A percentile compares a stretch with the other conserved stretches of the same genome.
Evolutionary conservation across 2,329 filamentous ascomycete species (phyloP).

Genomic region (Scortechinia acanthostroma): DNA sequence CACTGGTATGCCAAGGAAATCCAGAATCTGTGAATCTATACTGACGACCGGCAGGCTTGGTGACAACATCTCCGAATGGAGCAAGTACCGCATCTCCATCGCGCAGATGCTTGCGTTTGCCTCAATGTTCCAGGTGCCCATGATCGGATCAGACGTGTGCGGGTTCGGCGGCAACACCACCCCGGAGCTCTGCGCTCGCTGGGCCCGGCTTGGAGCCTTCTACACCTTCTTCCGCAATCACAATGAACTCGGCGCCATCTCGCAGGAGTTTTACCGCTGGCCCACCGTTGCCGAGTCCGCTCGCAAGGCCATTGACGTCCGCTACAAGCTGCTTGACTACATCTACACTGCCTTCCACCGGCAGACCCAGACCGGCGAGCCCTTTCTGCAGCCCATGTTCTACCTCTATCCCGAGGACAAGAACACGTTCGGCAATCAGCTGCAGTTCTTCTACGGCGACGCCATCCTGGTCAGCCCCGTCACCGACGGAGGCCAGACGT

Average conservation of each 20-base stretch:
- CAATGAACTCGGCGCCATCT: constrained; percentile 32
- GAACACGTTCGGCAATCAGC: constrained; percentile 33
- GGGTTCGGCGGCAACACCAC: constrained; percentile 51
- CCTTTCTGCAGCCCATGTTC: constrained; percentile 64
- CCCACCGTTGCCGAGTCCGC: constrained; percentile 53
- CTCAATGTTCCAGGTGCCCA: constrained; percentile 60
- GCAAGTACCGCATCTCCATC: constrained; percentile 50
- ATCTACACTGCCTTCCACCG: constrained; percentile 66
- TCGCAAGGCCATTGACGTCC: constrained; percentile 59
- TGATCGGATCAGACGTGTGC: constrained; percentile 62
- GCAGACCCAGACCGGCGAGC: constrained; percentile 52
- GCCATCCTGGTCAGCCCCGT: constrained; percentile 39
- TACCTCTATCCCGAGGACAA: constrained; percentile 56
- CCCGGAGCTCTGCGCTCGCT: constrained; percentile 59
- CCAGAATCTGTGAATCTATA: neutral
- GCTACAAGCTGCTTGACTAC: constrained; percentile 76
- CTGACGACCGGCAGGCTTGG: constrained; percentile 32
- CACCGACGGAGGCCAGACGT: constrained; percentile 30
- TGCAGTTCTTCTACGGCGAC: constrained; percentile 41
- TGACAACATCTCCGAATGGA: constrained; percentile 49
- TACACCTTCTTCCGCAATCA: constrained; percentile 68
- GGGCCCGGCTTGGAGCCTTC: constrained; percentile 66
- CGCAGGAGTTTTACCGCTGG: constrained; percentile 69
- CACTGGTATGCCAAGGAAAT: constrained; percentile 22
- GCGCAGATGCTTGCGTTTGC: constrained; percentile 51